phyloP scores from a whole-genome alignment of 2,329 filamentous ascomycete species.

The Fusarium sp. region DNA sequence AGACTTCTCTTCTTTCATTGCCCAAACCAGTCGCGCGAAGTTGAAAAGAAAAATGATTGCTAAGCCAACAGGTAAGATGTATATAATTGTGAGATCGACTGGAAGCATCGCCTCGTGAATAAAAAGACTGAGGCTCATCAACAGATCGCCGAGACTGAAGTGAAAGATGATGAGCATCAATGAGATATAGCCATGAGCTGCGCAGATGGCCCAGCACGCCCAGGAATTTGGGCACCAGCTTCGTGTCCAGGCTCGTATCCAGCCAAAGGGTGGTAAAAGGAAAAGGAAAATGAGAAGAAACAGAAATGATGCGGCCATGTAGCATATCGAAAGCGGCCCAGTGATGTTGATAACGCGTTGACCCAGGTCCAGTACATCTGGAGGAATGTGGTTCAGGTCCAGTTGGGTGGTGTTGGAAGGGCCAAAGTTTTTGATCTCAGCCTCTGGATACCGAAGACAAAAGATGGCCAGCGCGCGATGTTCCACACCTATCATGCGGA shows the following conservation, averaged over 20 bases:
- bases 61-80: not conserved
- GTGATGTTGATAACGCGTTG: slow-evolving; percentile 11
- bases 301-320: not conserved
- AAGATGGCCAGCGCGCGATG: slow-evolving; percentile 16
- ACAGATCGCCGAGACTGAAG: slow-evolving; percentile 9
- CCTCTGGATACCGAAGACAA: not conserved
- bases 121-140: not conserved
- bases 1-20: not conserved
- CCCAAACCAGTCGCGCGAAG: not conserved
- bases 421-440: not conserved
- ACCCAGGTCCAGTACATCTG: not conserved
- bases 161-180: slow-evolving; percentile 8
- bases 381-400: slow-evolving; percentile 1
- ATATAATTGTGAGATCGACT: not conserved
- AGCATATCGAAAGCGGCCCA: slow-evolving; percentile 2
- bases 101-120: not conserved
- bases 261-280: not conserved
- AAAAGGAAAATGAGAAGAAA: not conserved
- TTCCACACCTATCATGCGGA: not conserved
- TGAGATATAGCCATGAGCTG: not conserved
- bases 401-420: not conserved
- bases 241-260: not conserved
- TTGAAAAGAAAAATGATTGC: not conserved
- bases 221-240: not conserved
- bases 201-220: not conserved